These are phyloP conservation scores for Prunus persica DNA, from an alignment of 306 rosid species.

Conservation along the genomic window DNA sequence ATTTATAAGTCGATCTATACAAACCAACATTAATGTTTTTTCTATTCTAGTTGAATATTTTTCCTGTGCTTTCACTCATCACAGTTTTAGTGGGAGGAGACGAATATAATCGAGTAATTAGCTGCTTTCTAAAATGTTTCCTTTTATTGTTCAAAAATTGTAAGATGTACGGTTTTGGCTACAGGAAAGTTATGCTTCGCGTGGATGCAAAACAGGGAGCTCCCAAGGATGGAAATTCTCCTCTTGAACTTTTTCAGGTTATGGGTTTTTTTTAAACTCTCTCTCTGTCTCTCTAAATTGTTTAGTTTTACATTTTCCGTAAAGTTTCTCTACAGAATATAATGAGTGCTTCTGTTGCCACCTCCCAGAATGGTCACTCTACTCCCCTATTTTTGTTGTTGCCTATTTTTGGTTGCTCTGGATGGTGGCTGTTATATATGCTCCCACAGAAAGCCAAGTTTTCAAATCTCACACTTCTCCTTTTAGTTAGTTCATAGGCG, in stretches of 20 bases:
- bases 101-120: not conserved
- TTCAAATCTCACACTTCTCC: not conserved
- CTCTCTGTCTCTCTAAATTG: no score
- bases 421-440: not conserved
- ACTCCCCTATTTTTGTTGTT: not conserved
- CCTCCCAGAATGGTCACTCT: no score
- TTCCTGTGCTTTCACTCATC: not conserved
- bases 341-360: no score
- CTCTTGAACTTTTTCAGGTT: conserved; percentile 90
- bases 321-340: no score
- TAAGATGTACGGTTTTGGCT: conserved; percentile 26
- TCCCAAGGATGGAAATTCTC: conserved; percentile 86
- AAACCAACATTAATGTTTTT: not conserved
- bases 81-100: not conserved
- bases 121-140: conserved; percentile 14
- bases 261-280: not conserved
- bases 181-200: conserved; percentile 86
- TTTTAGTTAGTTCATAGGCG: no score
- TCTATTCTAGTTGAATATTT: not conserved
- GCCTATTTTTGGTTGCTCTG: not conserved
- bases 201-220: conserved; percentile 98
- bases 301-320: no score
- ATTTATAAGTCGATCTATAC: not conserved
- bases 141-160: not conserved
- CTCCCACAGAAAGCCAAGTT: not conserved